A percentile compares a stretch with the other conserved stretches of the same genome.
phyloP scores from a whole-genome alignment of 106 monocot species.

The Apostasia shenzhenica region DNA sequence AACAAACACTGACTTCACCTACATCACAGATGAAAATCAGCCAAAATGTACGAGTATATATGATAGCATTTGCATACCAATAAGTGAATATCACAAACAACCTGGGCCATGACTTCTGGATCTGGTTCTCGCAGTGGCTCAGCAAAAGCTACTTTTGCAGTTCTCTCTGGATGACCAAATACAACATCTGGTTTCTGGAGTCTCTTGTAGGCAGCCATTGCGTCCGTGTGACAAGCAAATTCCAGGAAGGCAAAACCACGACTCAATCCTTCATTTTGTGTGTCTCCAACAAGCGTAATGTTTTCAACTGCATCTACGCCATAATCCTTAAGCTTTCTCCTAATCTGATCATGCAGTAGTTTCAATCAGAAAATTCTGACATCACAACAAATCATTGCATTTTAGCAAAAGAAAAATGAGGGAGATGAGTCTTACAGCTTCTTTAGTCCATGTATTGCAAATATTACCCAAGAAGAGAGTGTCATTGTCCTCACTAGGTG shows the following conservation, averaged over 20 bases:
- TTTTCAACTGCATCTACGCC: constrained; percentile 48
- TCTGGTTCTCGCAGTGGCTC: constrained; percentile 68
- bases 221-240: constrained; percentile 63
- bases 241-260: constrained; percentile 72
- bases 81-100: constrained; percentile 3
- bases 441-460: constrained; percentile 77
- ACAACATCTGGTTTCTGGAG: constrained; percentile 64
- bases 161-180: constrained; percentile 69
- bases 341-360: constrained; percentile 30
- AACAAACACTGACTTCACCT: constrained; percentile 71
- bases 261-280: constrained; percentile 58
- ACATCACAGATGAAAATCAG: not conserved
- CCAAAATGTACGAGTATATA: not conserved
- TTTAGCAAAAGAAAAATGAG: not conserved
- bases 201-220: constrained; percentile 56
- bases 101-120: constrained; percentile 70
- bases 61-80: not conserved
- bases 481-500: constrained; percentile 67
- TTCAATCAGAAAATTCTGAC: not conserved
- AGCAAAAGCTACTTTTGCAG: constrained; percentile 70
- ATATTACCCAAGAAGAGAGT: constrained; percentile 70
- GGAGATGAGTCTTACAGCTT: constrained; percentile 30
- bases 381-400: not conserved
- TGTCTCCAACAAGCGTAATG: constrained; percentile 58
- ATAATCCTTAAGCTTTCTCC: constrained; percentile 50